Evolutionary conservation across 768 basidiomycete species (phyloP).

Genomic region (Tricholoma hemisulphureum): DNA sequence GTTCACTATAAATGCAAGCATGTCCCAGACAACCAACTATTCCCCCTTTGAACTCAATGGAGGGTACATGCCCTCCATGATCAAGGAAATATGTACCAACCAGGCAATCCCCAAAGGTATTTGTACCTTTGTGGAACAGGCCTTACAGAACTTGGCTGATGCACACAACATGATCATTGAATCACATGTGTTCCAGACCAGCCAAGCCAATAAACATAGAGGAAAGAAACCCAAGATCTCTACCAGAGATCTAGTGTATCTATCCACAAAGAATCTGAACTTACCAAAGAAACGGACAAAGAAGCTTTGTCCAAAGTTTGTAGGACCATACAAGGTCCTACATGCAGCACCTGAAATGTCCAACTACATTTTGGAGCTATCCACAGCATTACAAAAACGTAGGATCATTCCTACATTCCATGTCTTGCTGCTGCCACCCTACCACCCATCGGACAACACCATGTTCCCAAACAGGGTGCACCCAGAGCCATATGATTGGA

Average conservation of each 20-base stretch:
- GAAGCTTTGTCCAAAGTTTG: slow-evolving; percentile 36
- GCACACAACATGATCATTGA: slow-evolving; percentile 41
- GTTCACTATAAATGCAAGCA: no score
- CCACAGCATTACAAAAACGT: no score
- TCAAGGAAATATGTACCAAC: slow-evolving; percentile 6
- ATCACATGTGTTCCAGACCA: slow-evolving; percentile 26
- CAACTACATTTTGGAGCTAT: no score
- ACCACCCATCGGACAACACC: no score
- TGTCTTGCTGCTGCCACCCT: no score
- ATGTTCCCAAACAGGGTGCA: no score
- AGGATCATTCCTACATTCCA: no score
- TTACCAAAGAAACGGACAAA: slow-evolving; percentile 27
- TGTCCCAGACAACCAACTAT: slow-evolving; percentile 28
- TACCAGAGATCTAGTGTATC: slow-evolving; percentile 30
- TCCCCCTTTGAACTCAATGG: no score
- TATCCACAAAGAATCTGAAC: slow-evolving; percentile 34
- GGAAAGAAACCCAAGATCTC: slow-evolving; percentile 12
- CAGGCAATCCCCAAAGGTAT: slow-evolving; percentile 18
- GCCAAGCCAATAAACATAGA: slow-evolving; percentile 26
- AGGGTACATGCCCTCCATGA: no score
- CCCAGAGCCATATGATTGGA: no score
- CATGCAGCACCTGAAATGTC: slow-evolving; percentile 17
- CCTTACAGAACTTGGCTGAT: slow-evolving; percentile 18
- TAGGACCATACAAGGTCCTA: slow-evolving; percentile 36
- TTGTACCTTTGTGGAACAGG: slow-evolving; percentile 21